Percentiles rank a stretch among this genome's conserved stretches.
Evolutionary conservation across 2,329 filamentous ascomycete species (phyloP).

Genomic region (Colletotrichum lindemuthianum): DNA sequence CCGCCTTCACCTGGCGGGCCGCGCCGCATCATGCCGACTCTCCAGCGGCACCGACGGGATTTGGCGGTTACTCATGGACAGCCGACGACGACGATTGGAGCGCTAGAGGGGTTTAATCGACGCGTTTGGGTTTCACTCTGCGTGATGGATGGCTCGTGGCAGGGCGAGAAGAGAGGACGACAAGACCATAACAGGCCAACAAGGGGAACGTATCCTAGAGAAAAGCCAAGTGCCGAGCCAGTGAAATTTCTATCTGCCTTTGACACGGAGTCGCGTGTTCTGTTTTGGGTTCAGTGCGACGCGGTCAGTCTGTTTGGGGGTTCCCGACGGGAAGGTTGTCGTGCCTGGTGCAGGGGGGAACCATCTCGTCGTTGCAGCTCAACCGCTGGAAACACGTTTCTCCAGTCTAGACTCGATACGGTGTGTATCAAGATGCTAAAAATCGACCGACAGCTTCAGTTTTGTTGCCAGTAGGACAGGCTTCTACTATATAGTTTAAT

Average conservation of each 20-base stretch:
- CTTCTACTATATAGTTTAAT: too few species aligned
- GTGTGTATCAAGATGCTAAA: too few species aligned
- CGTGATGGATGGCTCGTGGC: neutral
- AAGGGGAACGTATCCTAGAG: neutral
- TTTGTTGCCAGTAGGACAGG: too few species aligned
- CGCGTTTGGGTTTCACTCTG: constrained; percentile 2
- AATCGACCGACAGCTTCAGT: too few species aligned
- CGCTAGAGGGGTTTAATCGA: neutral
- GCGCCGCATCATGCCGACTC: neutral
- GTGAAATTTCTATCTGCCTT: neutral
- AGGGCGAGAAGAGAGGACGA: neutral
- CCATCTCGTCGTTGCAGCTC: too few species aligned
- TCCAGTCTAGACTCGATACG: too few species aligned
- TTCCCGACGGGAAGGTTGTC: too few species aligned
- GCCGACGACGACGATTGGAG: constrained; percentile 14
- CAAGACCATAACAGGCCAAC: neutral
- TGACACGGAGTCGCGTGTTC: too few species aligned
- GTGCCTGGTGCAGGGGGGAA: too few species aligned
- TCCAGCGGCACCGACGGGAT: neutral
- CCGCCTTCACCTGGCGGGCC: neutral
- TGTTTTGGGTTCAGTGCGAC: neutral
- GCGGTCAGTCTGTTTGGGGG: neutral
- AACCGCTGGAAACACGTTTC: too few species aligned
- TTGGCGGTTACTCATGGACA: neutral
- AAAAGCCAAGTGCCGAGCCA: constrained; percentile 15